Evolutionary conservation across 331 rosid genomes (phyloP), one percentile per base, ranked within the genome.

Genomic region (Malus hybrid): DNA sequence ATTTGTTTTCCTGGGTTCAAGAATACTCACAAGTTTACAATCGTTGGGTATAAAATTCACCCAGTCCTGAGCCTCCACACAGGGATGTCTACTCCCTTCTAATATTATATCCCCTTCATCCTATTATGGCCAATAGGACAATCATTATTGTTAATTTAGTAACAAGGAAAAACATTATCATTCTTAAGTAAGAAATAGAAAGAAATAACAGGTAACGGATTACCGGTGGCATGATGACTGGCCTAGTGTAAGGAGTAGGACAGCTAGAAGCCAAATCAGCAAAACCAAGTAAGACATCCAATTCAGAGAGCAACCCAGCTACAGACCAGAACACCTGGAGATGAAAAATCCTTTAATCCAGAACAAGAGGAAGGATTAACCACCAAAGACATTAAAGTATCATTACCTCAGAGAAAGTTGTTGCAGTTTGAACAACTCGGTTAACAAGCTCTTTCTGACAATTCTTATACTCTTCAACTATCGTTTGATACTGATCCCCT

Each of bases 21-120:
- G 70, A 78, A 81, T 22, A 87, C 96, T 87, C 83, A 94, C 96
- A 24, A 94, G 92, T 80, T 90, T 88, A 80, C 97, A 94, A 75
- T 92, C 96, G 89, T 94, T 94, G 80, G 97, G 97, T 69, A 94
- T 92, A 85, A 94, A 94, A 84, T 94, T 94, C 77, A 94, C 96
- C 97, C 96, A 92, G 78, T 94, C 99, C 81, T 90, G 99, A 69
- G 99, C 97, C 90, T 94, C 99, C 75, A 94, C 96, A 68, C 97
- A 94, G 72, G 99, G 96, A 82, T 94, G 99, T 82, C 99, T 87
- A 79, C 99, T 84, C 78, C 96, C 97, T 81, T 90, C 92, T 75
- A 94, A 80, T 73, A 90, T 80, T 64, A 94, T 87, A 88, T 92
- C 91, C 66, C 99, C 99, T 70, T 82, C 75, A 10, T 87, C 92